Percentiles rank a stretch among this genome's conserved stretches.
These are phyloP conservation scores for Ophiostoma ulmi DNA, from an alignment of 2,329 filamentous ascomycete species.

Conservation along the genomic window DNA sequence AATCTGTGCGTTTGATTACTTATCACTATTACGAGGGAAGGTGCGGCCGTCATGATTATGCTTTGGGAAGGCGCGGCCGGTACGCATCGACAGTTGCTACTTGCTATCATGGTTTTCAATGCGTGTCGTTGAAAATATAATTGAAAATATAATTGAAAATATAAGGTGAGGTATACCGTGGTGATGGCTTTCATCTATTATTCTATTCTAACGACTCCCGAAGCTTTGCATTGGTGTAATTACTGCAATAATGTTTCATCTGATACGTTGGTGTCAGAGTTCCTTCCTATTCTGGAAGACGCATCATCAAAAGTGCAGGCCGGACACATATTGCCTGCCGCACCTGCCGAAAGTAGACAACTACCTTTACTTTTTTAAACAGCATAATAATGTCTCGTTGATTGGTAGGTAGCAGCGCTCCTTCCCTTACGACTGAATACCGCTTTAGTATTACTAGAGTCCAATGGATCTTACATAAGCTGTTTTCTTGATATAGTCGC, in stretches of 20 bases:
- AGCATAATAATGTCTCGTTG: too few species aligned
- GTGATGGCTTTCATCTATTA: neutral
- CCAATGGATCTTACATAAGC: neutral
- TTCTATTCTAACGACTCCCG: too few species aligned
- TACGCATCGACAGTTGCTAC: neutral
- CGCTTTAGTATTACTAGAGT: neutral
- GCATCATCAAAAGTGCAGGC: neutral
- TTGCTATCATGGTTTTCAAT: neutral
- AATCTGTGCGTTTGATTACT: neutral
- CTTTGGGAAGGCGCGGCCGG: neutral
- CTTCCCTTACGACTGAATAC: neutral
- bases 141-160: too few species aligned
- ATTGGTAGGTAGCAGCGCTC: neutral
- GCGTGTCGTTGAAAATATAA: neutral
- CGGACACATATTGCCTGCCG: neutral
- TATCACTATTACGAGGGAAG: neutral
- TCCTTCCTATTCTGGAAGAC: conserved; percentile 1
- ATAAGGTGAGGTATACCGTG: neutral
- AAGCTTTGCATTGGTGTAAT: neutral
- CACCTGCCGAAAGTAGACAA: conserved; percentile 6
- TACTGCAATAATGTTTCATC: neutral
- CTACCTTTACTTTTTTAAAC: neutral
- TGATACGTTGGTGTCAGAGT: neutral
- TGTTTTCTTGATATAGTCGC: neutral
- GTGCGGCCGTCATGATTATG: neutral